These are phyloP conservation scores for Termitomyces sp. DNA, from an alignment of 768 basidiomycete species.

Conservation along the genomic window DNA sequence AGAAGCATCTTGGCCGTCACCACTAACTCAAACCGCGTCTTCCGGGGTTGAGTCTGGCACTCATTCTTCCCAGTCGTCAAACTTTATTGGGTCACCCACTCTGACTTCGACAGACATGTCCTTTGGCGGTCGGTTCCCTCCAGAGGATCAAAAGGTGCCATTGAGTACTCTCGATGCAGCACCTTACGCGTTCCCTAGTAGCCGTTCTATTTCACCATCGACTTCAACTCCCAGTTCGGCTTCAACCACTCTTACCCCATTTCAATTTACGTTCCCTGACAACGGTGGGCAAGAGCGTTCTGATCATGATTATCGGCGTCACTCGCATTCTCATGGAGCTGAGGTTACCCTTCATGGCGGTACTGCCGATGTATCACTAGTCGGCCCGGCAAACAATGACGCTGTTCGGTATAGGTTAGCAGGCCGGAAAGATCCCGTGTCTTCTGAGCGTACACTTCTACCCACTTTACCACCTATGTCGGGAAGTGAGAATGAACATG, in stretches of 20 bases:
- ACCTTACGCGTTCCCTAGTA: constrained; percentile 57
- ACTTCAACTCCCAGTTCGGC: constrained; percentile 54
- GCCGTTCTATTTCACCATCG: constrained; percentile 69
- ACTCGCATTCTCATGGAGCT: constrained; percentile 43
- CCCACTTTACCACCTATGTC: constrained; percentile 43
- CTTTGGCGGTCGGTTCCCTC: constrained; percentile 23
- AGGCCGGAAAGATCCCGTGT: constrained; percentile 40
- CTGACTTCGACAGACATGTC: constrained; percentile 32
- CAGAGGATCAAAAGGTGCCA: constrained; percentile 54
- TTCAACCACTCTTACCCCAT: constrained; percentile 61
- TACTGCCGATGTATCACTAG: constrained; percentile 63
- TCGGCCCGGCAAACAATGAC: constrained; percentile 41
- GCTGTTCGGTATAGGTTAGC: constrained; percentile 57
- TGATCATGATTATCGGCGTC: constrained; percentile 65
- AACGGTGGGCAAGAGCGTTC: constrained; percentile 48
- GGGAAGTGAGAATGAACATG: constrained; percentile 46
- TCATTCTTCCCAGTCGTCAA: constrained; percentile 47
- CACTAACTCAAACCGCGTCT: constrained; percentile 27
- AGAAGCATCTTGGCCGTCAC: constrained; percentile 34
- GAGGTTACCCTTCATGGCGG: constrained; percentile 72
- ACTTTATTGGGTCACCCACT: constrained; percentile 54
- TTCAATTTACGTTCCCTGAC: constrained; percentile 63
- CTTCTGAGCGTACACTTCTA: constrained; percentile 42
- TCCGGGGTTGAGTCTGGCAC: constrained; percentile 35
- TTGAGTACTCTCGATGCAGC: constrained; percentile 46